Base-by-base conservation (phyloP, 2,329 filamentous ascomycete genomes). In the Xylaria sp. region DNA sequence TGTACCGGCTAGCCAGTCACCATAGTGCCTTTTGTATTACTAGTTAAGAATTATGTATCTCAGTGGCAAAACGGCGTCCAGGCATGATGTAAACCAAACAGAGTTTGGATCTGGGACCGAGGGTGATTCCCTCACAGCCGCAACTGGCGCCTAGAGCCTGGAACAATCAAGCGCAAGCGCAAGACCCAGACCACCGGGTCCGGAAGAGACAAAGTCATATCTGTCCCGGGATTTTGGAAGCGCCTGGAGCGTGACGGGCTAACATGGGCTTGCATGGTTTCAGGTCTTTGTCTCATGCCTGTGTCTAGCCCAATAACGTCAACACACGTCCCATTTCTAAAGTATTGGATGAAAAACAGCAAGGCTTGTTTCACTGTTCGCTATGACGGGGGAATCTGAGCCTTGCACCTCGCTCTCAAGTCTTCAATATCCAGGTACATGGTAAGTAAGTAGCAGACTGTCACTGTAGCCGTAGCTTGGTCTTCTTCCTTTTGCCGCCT, bases 401-500 rank as follows among this genome's bases (percentile, higher is more conserved):
- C 4, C 47, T 41, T 54, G n/a, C 10, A 15, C 25, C 15, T 33
- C 25, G 15, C 5, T 15, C 4, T n/a, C 7, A n/a, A 13, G 15
- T 13, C n/a, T 48, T 35, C 38, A 25, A 35, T 40, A 13, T 25
- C 5, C 40, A 44, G 25, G 8, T 21, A 33, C 21, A 35, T 15
- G 25, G 13, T n/a, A 40, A 17, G n/a, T 7, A 35, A 33, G 15
- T 48, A 35, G 37, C 21, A 49, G n/a, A 17, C 40, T 35, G 10
- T 65, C 19, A 71, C 37, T 73, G 60, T 23, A 74, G 61, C 37
- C 79, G 76, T 40, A 87, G 71, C 78, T 86, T 89, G 71, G 83
- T 78, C 79, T 85, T 78, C 77, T 88, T 89, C 69, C 87, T 79
- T 80, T 96, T 95, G n/a, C 95, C 95, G 58, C 90, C 87, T 4